Conservation (phyloP, 2,329 filamentous ascomycete species). For the Colletotrichum sp. region DNA sequence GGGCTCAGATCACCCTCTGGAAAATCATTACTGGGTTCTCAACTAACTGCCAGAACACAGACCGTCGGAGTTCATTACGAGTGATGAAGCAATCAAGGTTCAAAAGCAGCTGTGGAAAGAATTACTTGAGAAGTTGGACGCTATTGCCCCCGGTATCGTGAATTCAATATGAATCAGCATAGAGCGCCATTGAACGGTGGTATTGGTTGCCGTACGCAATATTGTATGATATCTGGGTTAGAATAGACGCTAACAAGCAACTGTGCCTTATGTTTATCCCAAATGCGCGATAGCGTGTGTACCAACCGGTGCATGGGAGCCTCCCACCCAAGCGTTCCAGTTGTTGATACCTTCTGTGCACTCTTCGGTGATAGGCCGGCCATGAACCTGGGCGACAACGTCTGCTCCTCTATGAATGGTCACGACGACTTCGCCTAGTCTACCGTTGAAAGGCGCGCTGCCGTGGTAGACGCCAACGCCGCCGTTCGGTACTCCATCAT, state of each 20-base stretch:
- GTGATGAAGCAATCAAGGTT: conserved; percentile 37
- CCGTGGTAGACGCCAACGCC: conserved; percentile 36
- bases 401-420: conserved; percentile 1
- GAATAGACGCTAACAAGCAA: neutral
- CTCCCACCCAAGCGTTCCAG: conserved; percentile 23
- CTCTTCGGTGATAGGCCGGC: conserved; percentile 10
- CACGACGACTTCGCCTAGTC: conserved; percentile 29
- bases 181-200: neutral
- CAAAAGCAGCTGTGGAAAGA: conserved; percentile 45
- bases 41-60: conserved; percentile 25
- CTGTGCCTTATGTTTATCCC: neutral
- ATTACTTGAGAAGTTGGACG: conserved; percentile 47
- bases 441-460: conserved; percentile 26
- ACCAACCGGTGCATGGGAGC: neutral
- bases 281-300: conserved; percentile 8
- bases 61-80: conserved; percentile 30
- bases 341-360: conserved; percentile 19
- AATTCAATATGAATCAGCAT: neutral
- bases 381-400: conserved; percentile 5
- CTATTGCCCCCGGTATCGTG: conserved; percentile 41
- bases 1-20: accelerated
- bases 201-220: conserved; percentile 25
- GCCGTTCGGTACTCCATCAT: conserved; percentile 25
- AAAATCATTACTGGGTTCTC: accelerated
- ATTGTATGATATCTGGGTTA: conserved; percentile 13